phyloP scores from a whole-genome alignment of 768 basidiomycete species.

The Leccinum disarticulatum region DNA sequence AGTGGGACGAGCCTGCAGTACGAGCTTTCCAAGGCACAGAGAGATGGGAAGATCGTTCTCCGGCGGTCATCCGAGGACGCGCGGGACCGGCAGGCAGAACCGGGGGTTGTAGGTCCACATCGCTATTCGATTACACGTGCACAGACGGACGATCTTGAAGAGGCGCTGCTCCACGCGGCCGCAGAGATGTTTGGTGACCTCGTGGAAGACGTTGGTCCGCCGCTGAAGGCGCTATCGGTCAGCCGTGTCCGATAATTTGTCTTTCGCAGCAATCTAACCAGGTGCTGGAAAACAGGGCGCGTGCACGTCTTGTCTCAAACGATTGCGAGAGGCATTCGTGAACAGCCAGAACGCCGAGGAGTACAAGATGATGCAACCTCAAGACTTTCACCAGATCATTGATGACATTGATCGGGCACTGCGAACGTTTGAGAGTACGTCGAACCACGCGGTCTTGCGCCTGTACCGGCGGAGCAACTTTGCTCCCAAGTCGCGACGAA shows the following conservation, averaged over 20 bases:
- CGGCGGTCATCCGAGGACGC: constrained; percentile 14
- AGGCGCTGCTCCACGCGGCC: constrained; percentile 44
- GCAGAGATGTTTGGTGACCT: constrained; percentile 77
- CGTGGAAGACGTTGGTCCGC: constrained; percentile 77
- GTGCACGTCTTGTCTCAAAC: constrained; percentile 58
- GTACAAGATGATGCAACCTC: constrained; percentile 42
- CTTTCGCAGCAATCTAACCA: background rate
- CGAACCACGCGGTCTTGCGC: constrained; percentile 79
- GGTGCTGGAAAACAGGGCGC: constrained; percentile 44
- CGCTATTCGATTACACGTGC: constrained; percentile 33
- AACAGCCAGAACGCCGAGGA: constrained; percentile 34
- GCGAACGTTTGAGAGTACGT: constrained; percentile 75
- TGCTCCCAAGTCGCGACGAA: constrained; percentile 9
- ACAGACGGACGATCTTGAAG: constrained; percentile 44
- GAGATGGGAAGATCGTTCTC: constrained; percentile 44
- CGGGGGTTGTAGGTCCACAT: constrained; percentile 23
- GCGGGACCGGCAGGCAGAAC: constrained; percentile 16
- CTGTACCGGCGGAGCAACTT: constrained; percentile 60
- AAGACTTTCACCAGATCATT: constrained; percentile 65
- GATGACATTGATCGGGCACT: constrained; percentile 69
- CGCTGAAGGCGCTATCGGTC: constrained; percentile 72
- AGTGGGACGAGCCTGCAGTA: constrained; percentile 83
- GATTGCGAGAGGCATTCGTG: constrained; percentile 66
- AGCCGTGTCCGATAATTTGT: constrained; percentile 22
- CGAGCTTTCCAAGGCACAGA: constrained; percentile 67